phyloP scores from a whole-genome alignment of 2,329 filamentous ascomycete species.

The Rutstroemia sp. region DNA sequence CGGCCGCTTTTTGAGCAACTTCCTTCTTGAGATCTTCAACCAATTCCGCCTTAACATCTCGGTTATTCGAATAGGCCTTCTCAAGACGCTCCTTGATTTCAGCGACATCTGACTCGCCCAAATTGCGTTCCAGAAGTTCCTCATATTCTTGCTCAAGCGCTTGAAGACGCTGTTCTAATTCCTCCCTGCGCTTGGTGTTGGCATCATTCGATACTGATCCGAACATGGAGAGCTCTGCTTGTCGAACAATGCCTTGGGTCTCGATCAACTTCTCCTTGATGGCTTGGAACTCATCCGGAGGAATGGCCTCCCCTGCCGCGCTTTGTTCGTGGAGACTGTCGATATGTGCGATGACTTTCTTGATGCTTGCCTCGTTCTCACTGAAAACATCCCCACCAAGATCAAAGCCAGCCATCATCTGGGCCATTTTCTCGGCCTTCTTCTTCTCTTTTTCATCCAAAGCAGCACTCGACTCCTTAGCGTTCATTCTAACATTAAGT shows the following conservation, averaged over 20 bases:
- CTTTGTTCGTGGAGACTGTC: slow-evolving; percentile 73
- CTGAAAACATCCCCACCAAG: slow-evolving; percentile 89
- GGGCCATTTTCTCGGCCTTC: slow-evolving; percentile 98
- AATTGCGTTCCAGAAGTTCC: slow-evolving; percentile 69
- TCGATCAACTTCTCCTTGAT: slow-evolving; percentile 75
- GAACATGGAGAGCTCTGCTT: slow-evolving; percentile 81
- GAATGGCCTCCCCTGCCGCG: slow-evolving; percentile 68
- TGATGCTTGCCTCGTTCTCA: slow-evolving; percentile 80
- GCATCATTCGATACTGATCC: slow-evolving; percentile 57
- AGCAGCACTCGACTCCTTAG: slow-evolving; percentile 83
- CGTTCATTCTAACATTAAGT: slow-evolving; percentile 91
- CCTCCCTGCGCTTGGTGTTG: slow-evolving; percentile 60
- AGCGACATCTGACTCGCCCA: slow-evolving; percentile 70
- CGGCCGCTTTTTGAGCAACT: slow-evolving; percentile 67
- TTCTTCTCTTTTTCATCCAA: slow-evolving; percentile 97
- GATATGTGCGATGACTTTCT: slow-evolving; percentile 75
- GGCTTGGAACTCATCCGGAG: slow-evolving; percentile 71
- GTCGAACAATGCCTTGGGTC: slow-evolving; percentile 85
- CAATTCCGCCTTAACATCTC: slow-evolving; percentile 65
- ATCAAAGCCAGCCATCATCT: slow-evolving; percentile 99
- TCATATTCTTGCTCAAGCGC: slow-evolving; percentile 78
- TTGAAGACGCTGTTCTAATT: slow-evolving; percentile 70
- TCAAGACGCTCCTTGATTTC: slow-evolving; percentile 77
- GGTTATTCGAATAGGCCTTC: slow-evolving; percentile 67
- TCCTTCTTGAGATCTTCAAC: slow-evolving; percentile 72